Evolutionary conservation across 1,139 yeast species (phyloP).

Genomic region (Scheffersomyces titani): DNA sequence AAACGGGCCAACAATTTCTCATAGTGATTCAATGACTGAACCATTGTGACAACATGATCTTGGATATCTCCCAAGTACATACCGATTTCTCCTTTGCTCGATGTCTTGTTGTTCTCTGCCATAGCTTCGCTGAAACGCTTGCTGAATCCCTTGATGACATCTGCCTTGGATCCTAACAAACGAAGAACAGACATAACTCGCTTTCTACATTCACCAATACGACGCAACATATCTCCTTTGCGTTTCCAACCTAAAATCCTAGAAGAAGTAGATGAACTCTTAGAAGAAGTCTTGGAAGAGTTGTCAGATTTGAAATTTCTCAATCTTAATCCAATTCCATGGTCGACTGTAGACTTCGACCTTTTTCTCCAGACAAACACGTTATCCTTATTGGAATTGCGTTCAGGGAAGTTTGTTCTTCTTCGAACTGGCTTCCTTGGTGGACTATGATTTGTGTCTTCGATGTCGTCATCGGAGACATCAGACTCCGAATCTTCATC

Average conservation of each 20-base stretch:
- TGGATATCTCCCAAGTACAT: conserved; percentile 86
- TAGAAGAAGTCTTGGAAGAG: conserved; percentile 11
- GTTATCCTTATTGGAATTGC: conserved; percentile 11
- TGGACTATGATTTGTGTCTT: not conserved
- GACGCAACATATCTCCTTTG: conserved; percentile 90
- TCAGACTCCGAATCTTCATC: conserved; percentile 32
- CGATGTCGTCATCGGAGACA: conserved; percentile 7
- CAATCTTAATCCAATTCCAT: conserved; percentile 17
- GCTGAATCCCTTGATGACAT: conserved; percentile 91
- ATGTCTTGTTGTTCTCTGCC: conserved; percentile 33
- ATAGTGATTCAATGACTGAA: conserved; percentile 88
- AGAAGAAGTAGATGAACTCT: conserved; percentile 43
- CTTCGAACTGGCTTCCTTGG: not conserved
- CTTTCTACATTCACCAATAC: conserved; percentile 94
- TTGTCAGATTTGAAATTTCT: conserved; percentile 1
- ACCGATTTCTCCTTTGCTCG: conserved; percentile 52
- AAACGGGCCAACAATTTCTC: conserved; percentile 91
- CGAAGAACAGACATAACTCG: conserved; percentile 89
- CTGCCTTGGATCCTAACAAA: conserved; percentile 88
- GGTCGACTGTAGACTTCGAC: conserved; percentile 43
- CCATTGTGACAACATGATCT: conserved; percentile 95
- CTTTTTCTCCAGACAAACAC: conserved; percentile 41
- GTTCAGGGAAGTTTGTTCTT: conserved; percentile 3
- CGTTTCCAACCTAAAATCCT: conserved; percentile 77
- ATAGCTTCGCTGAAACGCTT: conserved; percentile 86